These are phyloP conservation scores for Yamadazyma laniorum DNA, from an alignment of 805 yeast species.

Conservation along the genomic window DNA sequence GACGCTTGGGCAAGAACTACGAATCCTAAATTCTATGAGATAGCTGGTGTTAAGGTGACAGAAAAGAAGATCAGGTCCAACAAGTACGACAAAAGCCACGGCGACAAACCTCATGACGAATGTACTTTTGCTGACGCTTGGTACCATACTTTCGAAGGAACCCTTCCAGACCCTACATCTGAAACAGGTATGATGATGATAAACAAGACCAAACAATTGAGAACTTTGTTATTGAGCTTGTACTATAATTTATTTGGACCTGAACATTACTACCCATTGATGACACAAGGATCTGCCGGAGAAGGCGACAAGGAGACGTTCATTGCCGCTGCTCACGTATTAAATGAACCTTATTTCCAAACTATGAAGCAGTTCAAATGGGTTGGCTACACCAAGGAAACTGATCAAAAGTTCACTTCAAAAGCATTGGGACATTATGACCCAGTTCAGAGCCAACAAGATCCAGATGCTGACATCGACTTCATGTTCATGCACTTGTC, in stretches of 20 bases:
- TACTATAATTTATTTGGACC: slow-evolving; percentile 71
- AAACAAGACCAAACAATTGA: slow-evolving; percentile 57
- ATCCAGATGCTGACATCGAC: slow-evolving; percentile 18
- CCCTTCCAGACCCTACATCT: slow-evolving; percentile 64
- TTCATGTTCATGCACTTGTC: slow-evolving; percentile 56
- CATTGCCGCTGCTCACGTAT: slow-evolving; percentile 61
- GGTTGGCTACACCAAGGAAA: slow-evolving; percentile 32
- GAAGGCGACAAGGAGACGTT: slow-evolving; percentile 83
- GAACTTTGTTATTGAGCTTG: slow-evolving; percentile 55
- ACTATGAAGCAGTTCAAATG: slow-evolving; percentile 42
- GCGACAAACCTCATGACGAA: slow-evolving; percentile 22
- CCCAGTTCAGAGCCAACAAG: slow-evolving; percentile 26
- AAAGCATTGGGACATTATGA: slow-evolving; percentile 42
- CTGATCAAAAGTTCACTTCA: slow-evolving; percentile 28
- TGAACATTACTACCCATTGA: slow-evolving; percentile 59
- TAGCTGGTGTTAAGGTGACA: slow-evolving; percentile 40
- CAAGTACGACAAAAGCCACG: slow-evolving; percentile 34
- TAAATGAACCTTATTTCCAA: slow-evolving; percentile 52
- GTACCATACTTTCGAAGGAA: slow-evolving; percentile 61
- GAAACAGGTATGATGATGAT: slow-evolving; percentile 72
- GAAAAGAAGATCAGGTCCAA: slow-evolving; percentile 36
- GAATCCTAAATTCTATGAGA: slow-evolving; percentile 55
- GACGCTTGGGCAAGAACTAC: slow-evolving; percentile 72
- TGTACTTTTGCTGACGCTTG: slow-evolving; percentile 31
- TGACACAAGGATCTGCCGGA: slow-evolving; percentile 73